phyloP scores from a whole-genome alignment of 495 filamentous ascomycete species.

The Annulohypoxylon bovei region DNA sequence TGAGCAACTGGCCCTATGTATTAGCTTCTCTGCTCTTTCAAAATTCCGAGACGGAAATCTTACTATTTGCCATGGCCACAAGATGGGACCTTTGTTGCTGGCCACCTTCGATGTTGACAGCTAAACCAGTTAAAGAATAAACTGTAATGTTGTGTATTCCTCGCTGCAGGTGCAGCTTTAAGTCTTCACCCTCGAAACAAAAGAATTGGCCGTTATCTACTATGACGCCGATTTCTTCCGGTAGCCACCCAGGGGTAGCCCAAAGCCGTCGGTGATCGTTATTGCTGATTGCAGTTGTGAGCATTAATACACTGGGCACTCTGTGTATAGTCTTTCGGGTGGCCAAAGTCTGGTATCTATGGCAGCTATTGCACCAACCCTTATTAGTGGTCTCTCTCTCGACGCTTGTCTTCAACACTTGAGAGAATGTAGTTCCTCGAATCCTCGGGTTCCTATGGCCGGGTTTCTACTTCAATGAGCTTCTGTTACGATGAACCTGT shows the following conservation, averaged over 20 bases:
- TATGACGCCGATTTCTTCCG: constrained; percentile 89
- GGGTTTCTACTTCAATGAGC: constrained; percentile 49
- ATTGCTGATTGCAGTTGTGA: constrained; percentile 80
- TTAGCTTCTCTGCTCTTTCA: constrained; percentile 5
- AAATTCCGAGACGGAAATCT: constrained; percentile 15
- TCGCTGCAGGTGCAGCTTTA: constrained; percentile 72
- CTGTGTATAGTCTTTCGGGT: constrained; percentile 81
- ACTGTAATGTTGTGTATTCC: constrained; percentile 75
- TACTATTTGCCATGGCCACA: constrained; percentile 87
- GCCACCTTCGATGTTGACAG: constrained; percentile 85
- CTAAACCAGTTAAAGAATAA: constrained; percentile 92
- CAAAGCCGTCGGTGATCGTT: constrained; percentile 80
- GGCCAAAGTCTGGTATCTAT: constrained; percentile 81
- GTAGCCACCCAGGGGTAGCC: constrained; percentile 88
- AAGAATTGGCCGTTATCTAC: constrained; percentile 83
- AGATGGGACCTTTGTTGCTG: constrained; percentile 89
- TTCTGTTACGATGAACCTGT: constrained; percentile 24
- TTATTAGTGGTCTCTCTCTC: constrained; percentile 81
- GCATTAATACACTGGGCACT: constrained; percentile 81
- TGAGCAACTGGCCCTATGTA: constrained; percentile 67
- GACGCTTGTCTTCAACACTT: constrained; percentile 85
- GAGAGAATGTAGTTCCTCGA: constrained; percentile 74
- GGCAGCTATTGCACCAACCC: constrained; percentile 91
- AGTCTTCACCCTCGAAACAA: constrained; percentile 89
- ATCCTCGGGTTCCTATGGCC: constrained; percentile 61